Evolutionary conservation across 139 green algal genomes (phyloP).

Genomic region (Tetradesmus obliquus): DNA sequence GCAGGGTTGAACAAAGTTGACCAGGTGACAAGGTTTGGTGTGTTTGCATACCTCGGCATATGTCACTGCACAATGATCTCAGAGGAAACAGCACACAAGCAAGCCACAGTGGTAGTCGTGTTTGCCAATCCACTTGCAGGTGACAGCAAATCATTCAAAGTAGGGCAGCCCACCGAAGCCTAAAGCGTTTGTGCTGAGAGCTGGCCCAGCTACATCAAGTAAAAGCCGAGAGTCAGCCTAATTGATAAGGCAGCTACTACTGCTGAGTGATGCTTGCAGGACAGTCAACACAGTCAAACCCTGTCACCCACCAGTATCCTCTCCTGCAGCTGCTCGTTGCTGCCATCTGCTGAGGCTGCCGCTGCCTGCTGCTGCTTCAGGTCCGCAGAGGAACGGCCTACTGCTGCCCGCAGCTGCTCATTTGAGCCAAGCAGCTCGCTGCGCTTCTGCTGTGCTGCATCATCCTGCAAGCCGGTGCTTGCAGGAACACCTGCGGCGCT

Average conservation of each 20-base stretch:
- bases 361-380: conserved; percentile 5
- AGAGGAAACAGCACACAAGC: no score
- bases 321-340: neutral
- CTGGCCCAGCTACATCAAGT: no score
- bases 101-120: no score
- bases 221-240: no score
- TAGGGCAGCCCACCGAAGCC: no score
- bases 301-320: neutral
- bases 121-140: no score
- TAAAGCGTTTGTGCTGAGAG: no score
- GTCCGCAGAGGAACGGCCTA: neutral
- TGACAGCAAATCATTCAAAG: no score
- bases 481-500: neutral
- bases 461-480: neutral
- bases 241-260: neutral
- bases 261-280: neutral
- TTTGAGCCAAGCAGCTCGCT: conserved; percentile 7
- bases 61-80: no score
- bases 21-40: neutral
- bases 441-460: neutral
- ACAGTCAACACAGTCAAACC: neutral
- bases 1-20: neutral
- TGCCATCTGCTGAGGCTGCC: neutral
- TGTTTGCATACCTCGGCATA: no score
- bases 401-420: neutral